A percentile compares a stretch with the other conserved stretches of the same genome.
Conservation (phyloP, 257 asterid genomes). For the Striga asiatica region DNA sequence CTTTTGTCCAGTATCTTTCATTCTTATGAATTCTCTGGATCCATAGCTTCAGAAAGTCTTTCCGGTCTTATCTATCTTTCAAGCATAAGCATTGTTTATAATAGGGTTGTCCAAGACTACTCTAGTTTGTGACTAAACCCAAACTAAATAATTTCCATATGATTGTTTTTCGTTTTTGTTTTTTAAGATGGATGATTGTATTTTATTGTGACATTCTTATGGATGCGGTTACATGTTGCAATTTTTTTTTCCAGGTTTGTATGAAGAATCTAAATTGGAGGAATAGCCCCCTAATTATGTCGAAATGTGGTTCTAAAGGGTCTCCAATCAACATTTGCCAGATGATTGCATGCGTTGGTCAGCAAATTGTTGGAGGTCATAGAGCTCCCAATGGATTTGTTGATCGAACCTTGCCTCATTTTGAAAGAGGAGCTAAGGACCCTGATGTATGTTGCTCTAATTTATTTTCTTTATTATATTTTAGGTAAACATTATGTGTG, state of each 20-base stretch:
- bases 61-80: background rate
- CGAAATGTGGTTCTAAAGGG: conserved; percentile 98
- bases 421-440: conserved; percentile 64
- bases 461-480: background rate
- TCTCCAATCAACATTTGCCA: conserved; percentile 91
- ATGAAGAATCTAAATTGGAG: conserved; percentile 75
- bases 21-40: background rate
- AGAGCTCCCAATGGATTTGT: conserved; percentile 96
- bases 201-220: background rate
- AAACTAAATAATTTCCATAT: background rate
- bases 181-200: background rate
- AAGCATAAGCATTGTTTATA: background rate
- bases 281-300: conserved; percentile 94
- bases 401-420: conserved; percentile 93
- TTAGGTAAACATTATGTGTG: conserved; percentile 5
- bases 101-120: background rate
- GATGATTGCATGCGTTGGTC: conserved; percentile 99
- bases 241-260: conserved; percentile 45
- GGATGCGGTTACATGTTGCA: background rate
- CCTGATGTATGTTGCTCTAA: conserved; percentile 55
- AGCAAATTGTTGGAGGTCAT: conserved; percentile 88
- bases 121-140: background rate
- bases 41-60: background rate
- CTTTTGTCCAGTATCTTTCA: background rate
- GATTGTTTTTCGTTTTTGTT: background rate